phyloP scores from a whole-genome alignment of 2,329 filamentous ascomycete genomes.

The Sphaerulina musiva region DNA sequence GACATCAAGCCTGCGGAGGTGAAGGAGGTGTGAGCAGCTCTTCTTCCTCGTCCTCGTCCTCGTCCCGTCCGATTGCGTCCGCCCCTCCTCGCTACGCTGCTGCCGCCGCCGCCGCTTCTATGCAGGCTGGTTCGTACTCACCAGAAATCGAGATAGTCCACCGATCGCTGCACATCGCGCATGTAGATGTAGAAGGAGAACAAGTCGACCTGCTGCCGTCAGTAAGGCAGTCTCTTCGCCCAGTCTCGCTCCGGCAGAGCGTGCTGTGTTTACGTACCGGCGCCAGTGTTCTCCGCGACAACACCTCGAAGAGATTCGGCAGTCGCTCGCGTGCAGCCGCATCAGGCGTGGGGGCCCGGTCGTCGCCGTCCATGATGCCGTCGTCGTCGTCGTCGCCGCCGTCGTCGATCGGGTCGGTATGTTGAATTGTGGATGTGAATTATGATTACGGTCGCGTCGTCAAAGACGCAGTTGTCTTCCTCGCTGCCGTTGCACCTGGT shows the following conservation, averaged over 20 bases:
- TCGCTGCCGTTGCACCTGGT: no score
- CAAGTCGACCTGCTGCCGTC: conserved; percentile 60
- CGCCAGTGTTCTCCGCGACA: conserved; percentile 87
- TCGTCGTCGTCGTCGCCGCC: background rate
- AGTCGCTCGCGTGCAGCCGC: conserved; percentile 63
- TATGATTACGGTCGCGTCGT: background rate
- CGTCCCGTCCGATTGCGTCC: background rate
- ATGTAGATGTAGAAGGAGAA: conserved; percentile 99
- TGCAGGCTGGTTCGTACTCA: conserved; percentile 42
- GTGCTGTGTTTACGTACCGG: conserved; percentile 41
- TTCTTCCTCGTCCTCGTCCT: background rate
- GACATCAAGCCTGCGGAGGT: conserved; percentile 76
- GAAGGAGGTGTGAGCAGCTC: background rate
- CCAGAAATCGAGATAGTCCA: conserved; percentile 99
- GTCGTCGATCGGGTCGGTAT: no score
- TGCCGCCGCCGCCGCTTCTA: background rate
- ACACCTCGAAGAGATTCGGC: conserved; percentile 89
- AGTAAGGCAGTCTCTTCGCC: background rate
- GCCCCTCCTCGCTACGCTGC: no score
- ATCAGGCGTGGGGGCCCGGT: conserved; percentile 29
- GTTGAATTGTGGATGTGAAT: background rate
- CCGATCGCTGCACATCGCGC: conserved; percentile 94
- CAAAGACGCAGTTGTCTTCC: no score
- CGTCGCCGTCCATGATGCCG: conserved; percentile 23
- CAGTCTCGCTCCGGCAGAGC: background rate